Evolutionary conservation across 345 rosid species (phyloP).

Genomic region (Eucalyptus marginata): DNA sequence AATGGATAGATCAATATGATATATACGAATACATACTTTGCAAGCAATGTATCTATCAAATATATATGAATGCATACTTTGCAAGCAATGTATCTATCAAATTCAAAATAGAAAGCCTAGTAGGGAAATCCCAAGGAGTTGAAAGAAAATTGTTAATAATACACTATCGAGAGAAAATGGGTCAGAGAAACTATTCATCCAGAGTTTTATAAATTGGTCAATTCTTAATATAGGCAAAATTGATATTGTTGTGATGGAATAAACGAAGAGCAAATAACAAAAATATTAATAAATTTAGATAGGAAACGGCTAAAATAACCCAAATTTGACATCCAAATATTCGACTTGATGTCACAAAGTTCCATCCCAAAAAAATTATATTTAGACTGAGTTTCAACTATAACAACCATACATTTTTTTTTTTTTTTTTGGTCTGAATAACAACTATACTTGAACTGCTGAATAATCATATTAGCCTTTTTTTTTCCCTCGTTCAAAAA

Average conservation of each 20-base stretch:
- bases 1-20: not conserved
- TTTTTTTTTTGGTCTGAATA: too few relatives aligned
- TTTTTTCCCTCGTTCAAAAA: too few relatives aligned
- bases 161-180: not conserved
- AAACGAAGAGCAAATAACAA: not conserved
- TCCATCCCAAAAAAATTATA: not conserved
- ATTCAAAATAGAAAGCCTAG: too few relatives aligned
- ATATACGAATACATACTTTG: not conserved
- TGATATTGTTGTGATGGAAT: not conserved
- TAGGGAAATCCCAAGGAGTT: too few relatives aligned
- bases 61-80: not conserved
- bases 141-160: not conserved
- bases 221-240: not conserved
- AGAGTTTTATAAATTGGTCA: not conserved
- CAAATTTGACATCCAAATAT: not conserved
- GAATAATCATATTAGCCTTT: too few relatives aligned
- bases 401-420: too few relatives aligned
- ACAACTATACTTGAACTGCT: too few relatives aligned
- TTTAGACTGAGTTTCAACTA: too few relatives aligned
- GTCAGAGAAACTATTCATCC: not conserved
- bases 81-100: not conserved
- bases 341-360: not conserved
- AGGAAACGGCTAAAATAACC: not conserved
- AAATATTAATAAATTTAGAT: not conserved
- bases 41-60: not conserved